Conservation (phyloP, 2,329 filamentous ascomycete species). For the Fusarium sp. region DNA sequence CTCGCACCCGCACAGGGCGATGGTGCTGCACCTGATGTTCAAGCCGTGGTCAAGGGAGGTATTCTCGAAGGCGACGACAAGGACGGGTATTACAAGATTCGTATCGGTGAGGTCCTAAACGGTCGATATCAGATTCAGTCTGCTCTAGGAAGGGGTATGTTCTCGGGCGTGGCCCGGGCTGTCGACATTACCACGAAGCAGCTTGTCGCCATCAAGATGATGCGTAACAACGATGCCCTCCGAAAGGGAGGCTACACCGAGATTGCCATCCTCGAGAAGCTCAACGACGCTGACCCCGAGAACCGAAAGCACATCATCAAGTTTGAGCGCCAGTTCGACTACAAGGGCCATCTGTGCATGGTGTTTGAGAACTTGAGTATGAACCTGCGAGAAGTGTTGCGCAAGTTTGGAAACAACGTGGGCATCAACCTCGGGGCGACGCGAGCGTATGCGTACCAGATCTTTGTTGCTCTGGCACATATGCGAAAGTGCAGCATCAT, state of each 20-base stretch:
- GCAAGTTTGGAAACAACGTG: constrained; percentile 93
- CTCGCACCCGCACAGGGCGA: constrained; percentile 51
- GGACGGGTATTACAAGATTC: constrained; percentile 96
- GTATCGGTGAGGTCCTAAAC: constrained; percentile 88
- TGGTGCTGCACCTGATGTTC: constrained; percentile 58
- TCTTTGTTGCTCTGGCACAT: constrained; percentile 86
- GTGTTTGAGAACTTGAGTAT: constrained; percentile 94
- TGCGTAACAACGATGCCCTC: constrained; percentile 93
- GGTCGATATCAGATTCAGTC: constrained; percentile 89
- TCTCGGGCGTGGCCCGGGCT: constrained; percentile 93
- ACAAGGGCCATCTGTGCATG: constrained; percentile 95
- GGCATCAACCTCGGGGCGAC: constrained; percentile 91
- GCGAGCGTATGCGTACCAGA: constrained; percentile 88
- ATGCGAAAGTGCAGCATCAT: constrained; percentile 92
- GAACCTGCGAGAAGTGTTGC: constrained; percentile 91
- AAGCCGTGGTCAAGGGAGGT: constrained; percentile 72
- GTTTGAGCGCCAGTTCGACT: constrained; percentile 86
- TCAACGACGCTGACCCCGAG: constrained; percentile 84
- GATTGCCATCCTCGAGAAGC: constrained; percentile 88
- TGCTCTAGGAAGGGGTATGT: constrained; percentile 91
- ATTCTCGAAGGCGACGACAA: constrained; percentile 93
- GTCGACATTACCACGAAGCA: constrained; percentile 76
- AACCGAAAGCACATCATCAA: constrained; percentile 92
- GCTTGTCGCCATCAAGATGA: constrained; percentile 95
- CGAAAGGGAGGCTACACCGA: constrained; percentile 92